Base-by-base conservation (phyloP, 257 asterid genomes). In the Rauvolfia tetraphylla region DNA sequence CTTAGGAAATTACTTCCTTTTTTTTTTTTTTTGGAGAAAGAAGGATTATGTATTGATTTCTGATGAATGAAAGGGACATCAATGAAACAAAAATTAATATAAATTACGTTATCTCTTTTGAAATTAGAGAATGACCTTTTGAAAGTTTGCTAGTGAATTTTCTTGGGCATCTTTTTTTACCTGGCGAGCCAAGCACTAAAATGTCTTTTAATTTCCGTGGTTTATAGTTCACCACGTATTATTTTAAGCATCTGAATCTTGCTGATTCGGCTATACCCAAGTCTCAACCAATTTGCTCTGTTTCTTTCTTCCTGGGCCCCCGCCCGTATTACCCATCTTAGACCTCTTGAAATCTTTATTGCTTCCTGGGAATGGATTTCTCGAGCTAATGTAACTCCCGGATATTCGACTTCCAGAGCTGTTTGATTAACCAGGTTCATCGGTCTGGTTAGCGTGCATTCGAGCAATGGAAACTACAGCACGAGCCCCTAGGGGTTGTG, bases 391-490 rank as follows among this genome's bases (percentile, higher is more conserved):
- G 8, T 5, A n/a, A 11, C 2, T 38, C 33, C 33, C 33, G 39
- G 1, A 15, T 3, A 4, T 15, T 41, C 33, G 0, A 13, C 1
- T 7, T 62, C 72, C 11, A 14, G 34, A 25, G 54, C 33, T 22
- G 2, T 9, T 41, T 25, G 23, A 20, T 71, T 14, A 22, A 1
- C n/a, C 38, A 7, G 14, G 38, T 36, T 22, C 13, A 15, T 1
- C n/a, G n/a, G n/a, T 14, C 22, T 20, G 14, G 10, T 36, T 18
- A 0, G 1, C 4, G 73, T 39, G 10, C 15, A 25, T 59, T 42
- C 5, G 46, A 36, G 57, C 68, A 27, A 85, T 81, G 89, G 89
- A 79, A 76, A 39, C n/a, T n/a, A n/a, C 78, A 29, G 23, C 82
- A 49, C 72, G 4, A 20, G 23, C 81, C 34, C 61, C 78, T 5